These are phyloP conservation scores for Suhomyces kilbournensis DNA, from an alignment of 805 yeast species.

Conservation along the genomic window DNA sequence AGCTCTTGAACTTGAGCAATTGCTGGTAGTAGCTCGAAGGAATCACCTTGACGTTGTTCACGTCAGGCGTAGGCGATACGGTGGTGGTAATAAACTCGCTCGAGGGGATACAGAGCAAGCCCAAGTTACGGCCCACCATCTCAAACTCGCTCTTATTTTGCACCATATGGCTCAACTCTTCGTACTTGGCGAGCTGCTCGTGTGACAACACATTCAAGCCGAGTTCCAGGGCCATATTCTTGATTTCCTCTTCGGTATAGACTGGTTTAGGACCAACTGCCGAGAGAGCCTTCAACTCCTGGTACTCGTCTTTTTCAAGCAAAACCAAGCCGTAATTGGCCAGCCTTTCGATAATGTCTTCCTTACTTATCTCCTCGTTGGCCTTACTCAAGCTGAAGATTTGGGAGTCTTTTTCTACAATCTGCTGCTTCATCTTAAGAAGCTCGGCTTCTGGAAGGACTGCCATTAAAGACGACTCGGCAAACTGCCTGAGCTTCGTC, in stretches of 20 bases:
- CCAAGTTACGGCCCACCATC: constrained; percentile 22
- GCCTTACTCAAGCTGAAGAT: constrained; percentile 19
- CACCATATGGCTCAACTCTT: constrained; percentile 15
- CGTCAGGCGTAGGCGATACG: constrained; percentile 52
- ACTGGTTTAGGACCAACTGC: constrained; percentile 10
- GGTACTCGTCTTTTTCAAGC: constrained; percentile 27
- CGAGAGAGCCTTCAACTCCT: constrained; percentile 20
- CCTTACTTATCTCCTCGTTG: constrained; percentile 18
- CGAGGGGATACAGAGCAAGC: constrained; percentile 55
- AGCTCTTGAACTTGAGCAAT: constrained; percentile 37
- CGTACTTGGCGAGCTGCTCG: constrained; percentile 23
- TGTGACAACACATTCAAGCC: constrained; percentile 37
- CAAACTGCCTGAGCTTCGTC: constrained; percentile 17
- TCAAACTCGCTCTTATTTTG: constrained; percentile 11
- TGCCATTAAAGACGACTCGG: constrained; percentile 17
- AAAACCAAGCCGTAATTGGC: constrained; percentile 31
- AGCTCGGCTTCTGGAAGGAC: constrained; percentile 24
- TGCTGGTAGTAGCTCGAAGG: constrained; percentile 65
- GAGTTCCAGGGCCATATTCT: constrained; percentile 36
- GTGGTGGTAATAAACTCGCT: constrained; percentile 64
- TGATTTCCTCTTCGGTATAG: constrained; percentile 17
- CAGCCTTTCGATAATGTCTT: constrained; percentile 21
- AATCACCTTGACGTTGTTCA: constrained; percentile 55
- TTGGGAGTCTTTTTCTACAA: constrained; percentile 31
- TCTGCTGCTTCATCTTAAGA: constrained; percentile 17